Conservation (phyloP, 345 rosid genomes). For the Alliaria petiolata region DNA sequence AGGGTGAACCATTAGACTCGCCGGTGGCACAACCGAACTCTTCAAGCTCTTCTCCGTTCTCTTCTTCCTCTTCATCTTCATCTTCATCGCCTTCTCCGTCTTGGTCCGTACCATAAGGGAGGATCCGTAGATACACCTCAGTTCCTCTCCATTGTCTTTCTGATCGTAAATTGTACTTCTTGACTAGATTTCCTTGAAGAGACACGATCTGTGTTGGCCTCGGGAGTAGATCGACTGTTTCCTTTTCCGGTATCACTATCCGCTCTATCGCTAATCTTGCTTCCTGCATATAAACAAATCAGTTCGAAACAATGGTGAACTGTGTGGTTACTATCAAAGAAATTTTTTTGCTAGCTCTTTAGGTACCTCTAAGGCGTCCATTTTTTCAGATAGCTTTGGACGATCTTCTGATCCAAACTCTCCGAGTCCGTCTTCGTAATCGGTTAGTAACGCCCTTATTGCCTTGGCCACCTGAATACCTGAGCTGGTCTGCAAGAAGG, state of each 20-base stretch:
- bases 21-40: background rate
- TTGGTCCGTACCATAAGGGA: conserved; percentile 44
- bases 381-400: conserved; percentile 53
- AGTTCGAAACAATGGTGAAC: background rate
- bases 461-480: conserved; percentile 71
- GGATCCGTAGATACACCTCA: conserved; percentile 45
- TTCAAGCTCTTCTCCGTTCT: conserved; percentile 18
- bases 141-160: conserved; percentile 56
- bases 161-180: conserved; percentile 51
- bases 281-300: conserved; percentile 44
- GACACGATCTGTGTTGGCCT: conserved; percentile 54
- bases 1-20: conserved; percentile 12
- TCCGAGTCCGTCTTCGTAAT: conserved; percentile 43
- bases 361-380: conserved; percentile 77
- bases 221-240: conserved; percentile 65
- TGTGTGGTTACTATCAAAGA: background rate
- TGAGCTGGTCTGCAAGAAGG: conserved; percentile 69
- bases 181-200: conserved; percentile 58
- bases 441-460: conserved; percentile 46
- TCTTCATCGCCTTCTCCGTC: conserved; percentile 16
- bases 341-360: background rate
- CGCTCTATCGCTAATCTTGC: conserved; percentile 76
- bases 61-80: conserved; percentile 40
- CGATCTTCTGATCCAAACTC: conserved; percentile 48
- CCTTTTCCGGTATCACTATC: conserved; percentile 65